Base-by-base conservation (phyloP, 768 basidiomycete species). In the Sarcodon sp. region DNA sequence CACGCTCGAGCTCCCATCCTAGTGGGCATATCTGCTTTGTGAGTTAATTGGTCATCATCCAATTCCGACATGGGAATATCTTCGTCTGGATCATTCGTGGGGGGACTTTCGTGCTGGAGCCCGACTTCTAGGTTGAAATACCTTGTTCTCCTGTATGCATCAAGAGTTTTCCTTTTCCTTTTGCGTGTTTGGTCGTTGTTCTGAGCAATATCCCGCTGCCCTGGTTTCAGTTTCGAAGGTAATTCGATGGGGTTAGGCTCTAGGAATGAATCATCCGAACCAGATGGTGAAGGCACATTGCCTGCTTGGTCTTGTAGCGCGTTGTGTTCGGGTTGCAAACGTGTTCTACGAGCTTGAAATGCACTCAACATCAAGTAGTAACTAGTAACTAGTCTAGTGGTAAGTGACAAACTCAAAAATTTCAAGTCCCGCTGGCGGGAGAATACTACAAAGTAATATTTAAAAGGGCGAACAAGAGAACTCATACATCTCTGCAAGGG, bases 341-440 rank as follows among this genome's bases (percentile, higher is more conserved):
- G 78, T 70, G 79, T 80, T 56, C 79, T 84, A 33, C 84, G 73
- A 2, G 82, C 83, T 31, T 83, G 83, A 44, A 87, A 66, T 2
- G 84, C 83, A 56, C 81, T 84, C 45, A 86, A 66, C 83, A 84
- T 84, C 21, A 1, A 48, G 18, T n/a, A 44, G 15, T 10, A 21
- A 27, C 16, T 41, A 7, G 13, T 27, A n/a, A n/a, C n/a, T n/a
- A n/a, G n/a, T n/a, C n/a, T n/a, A n/a, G n/a, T n/a, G n/a, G n/a
- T n/a, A 41, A 15, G 39, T 41, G 39, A 41, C 39, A 16, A 13
- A 27, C 27, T 41, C 16, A 13, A 3, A 27, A 41, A 16, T 27
- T 41, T 27, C 39, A 9, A 16, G 2, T 13, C 27, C 27, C 37
- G 16, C 39, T 13, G 13, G 16, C 39, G 21, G 21, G 21, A 27